phyloP scores from a whole-genome alignment of 1,284 basidiomycete species.

The Ceratobasidium theobromae region DNA sequence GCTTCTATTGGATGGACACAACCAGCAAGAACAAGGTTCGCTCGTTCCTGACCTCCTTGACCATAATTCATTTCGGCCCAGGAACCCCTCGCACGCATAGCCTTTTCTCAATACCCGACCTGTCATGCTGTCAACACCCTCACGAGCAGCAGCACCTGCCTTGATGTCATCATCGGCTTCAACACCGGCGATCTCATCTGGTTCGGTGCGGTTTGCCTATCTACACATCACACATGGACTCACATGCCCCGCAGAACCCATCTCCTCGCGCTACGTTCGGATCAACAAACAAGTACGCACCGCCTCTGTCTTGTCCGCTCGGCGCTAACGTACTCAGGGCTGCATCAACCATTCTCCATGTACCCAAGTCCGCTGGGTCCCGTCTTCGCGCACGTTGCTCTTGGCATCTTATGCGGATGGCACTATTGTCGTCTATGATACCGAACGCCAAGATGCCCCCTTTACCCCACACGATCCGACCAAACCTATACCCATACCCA shows the following conservation, averaged over 20 bases:
- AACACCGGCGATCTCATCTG: slow-evolving; percentile 90
- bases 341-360: slow-evolving; percentile 78
- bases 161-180: slow-evolving; percentile 94
- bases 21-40: slow-evolving; percentile 75
- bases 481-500: slow-evolving; percentile 7
- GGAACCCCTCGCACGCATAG: slow-evolving; percentile 85
- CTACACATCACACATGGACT: not conserved
- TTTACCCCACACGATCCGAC: slow-evolving; percentile 63
- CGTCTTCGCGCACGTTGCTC: slow-evolving; percentile 80
- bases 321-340: slow-evolving; percentile 52
- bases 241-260: slow-evolving; percentile 59
- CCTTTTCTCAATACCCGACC: slow-evolving; percentile 83
- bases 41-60: not conserved
- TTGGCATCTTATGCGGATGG: slow-evolving; percentile 91
- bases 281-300: slow-evolving; percentile 82
- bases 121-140: slow-evolving; percentile 83
- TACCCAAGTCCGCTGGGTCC: slow-evolving; percentile 87
- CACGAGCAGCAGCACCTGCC: slow-evolving; percentile 72
- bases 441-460: slow-evolving; percentile 78
- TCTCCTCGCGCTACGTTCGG: slow-evolving; percentile 80
- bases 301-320: not conserved
- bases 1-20: slow-evolving; percentile 79
- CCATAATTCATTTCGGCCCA: slow-evolving; percentile 42
- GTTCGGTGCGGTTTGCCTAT: slow-evolving; percentile 61
- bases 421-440: slow-evolving; percentile 83